Base-by-base conservation (phyloP, 176 grass and related monocot species). In the Oropetium thomaeum region DNA sequence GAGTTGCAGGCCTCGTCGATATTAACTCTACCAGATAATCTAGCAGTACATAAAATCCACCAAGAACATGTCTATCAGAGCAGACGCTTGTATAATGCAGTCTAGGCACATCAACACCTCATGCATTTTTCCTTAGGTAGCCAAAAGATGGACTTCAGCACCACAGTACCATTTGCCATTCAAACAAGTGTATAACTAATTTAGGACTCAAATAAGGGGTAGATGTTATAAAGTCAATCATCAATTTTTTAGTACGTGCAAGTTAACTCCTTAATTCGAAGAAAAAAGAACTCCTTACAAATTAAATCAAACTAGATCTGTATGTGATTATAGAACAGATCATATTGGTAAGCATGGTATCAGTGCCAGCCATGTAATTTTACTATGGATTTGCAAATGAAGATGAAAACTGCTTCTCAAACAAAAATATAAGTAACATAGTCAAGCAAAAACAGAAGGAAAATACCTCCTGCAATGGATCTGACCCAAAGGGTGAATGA, bases 401-500 rank as follows among this genome's bases (percentile, higher is more conserved):
- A 44, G 52, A 65, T 53, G 7, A 79, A 45, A 16, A 20, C 16
- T 79, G 5, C 27, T 65, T 47, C 30, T 73, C n/a, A 60, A 60
- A 14, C 20, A 69, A 61, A 64, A 74, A 3, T 4, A 23, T 31
- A 33, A 28, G 22, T 6, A 67, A 30, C 65, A 44, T 69, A 79
- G 37, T 79, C 45, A 79, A 32, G 26, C 63, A 79, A 58, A 58
- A 54, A 61, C 20, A 73, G 23, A 17, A 28, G 40, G 34, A 69
- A 78, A 78, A 69, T 89, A 97, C 95, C 95, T 97, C 86, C 49
- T 82, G 70, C 7, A 79, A 92, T 68, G 86, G 86, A 75, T 93
- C 90, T 34, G 88, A 85, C n/a, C 86, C 94, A 87, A 97, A 97
- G 69, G 95, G 84, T 80, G 95, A 97, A 57, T 86, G 89, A 15